A percentile compares a stretch with the other conserved stretches of the same genome.
phyloP scores from a whole-genome alignment of 495 filamentous ascomycete species.

The Massariosphaeria phaeospora region DNA sequence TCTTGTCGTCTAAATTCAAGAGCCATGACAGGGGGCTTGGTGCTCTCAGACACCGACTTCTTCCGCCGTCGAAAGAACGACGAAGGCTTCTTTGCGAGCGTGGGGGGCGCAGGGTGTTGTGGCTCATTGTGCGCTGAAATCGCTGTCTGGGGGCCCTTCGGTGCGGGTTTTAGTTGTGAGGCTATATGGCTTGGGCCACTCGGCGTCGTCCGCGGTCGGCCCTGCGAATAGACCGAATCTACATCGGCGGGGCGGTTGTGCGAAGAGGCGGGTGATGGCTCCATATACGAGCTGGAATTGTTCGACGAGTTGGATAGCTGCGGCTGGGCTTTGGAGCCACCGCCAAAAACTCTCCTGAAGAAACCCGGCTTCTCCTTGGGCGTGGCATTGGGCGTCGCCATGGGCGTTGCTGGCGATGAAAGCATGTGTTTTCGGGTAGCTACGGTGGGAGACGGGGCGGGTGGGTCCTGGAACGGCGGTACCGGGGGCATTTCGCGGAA shows the following conservation, averaged over 20 bases:
- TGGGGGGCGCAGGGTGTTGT: conserved; percentile 44
- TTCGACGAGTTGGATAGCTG: conserved; percentile 18
- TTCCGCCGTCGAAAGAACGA: conserved; percentile 91
- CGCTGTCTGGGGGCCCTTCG: conserved; percentile 20
- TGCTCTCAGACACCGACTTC: conserved; percentile 64
- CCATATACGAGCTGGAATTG: conserved; percentile 11
- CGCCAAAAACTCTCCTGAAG: conserved; percentile 83
- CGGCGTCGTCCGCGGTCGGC: conserved; percentile 27
- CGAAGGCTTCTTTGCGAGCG: conserved; percentile 82
- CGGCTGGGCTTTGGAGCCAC: conserved; percentile 43
- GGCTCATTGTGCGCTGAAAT: conserved; percentile 20
- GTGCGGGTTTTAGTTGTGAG: conserved; percentile 27
- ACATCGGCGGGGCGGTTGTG: conserved; percentile 12
- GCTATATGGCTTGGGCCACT: conserved; percentile 31
- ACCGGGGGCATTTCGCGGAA: conserved; percentile 28
- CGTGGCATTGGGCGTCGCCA: conserved; percentile 46
- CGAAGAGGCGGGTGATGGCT: conserved; percentile 14
- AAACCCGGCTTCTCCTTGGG: conserved; percentile 76
- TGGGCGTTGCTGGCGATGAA: conserved; percentile 37
- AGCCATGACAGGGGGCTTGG: conserved; percentile 48
- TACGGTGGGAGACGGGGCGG: conserved; percentile 52
- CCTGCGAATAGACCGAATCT: conserved; percentile 9
- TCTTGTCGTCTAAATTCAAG: conserved; percentile 33
- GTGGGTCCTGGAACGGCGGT: conserved; percentile 35
- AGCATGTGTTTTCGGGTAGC: conserved; percentile 49